These are phyloP conservation scores for Xerophyta viscosa DNA, from an alignment of 106 monocot genomes.

Conservation along the genomic window DNA sequence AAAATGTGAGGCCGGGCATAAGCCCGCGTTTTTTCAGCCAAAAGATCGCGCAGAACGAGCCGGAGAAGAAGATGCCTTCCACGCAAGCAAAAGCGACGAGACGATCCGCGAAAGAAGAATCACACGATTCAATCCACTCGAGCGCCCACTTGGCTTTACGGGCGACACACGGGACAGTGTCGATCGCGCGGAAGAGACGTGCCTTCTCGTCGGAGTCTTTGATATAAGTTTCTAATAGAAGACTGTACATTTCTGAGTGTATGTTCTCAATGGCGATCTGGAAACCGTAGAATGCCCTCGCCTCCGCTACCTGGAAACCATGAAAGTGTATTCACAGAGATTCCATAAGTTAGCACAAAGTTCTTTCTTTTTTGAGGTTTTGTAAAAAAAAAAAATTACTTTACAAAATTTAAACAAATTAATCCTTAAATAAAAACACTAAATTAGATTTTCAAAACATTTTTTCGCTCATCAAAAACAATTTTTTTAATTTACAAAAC, in stretches of 20 bases:
- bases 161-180: constrained; percentile 46
- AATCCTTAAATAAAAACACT: too few species aligned
- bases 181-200: constrained; percentile 53
- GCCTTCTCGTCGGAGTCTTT: constrained; percentile 37
- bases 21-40: constrained; percentile 74
- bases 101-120: constrained; percentile 47
- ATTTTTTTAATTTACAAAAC: too few species aligned
- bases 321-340: too few species aligned
- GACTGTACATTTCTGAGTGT: constrained; percentile 66
- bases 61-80: constrained; percentile 78
- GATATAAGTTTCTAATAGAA: constrained; percentile 61
- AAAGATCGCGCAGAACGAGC: constrained; percentile 64
- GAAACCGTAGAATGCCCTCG: constrained; percentile 67
- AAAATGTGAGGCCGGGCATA: constrained; percentile 63
- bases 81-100: constrained; percentile 60
- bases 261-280: constrained; percentile 83
- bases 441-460: too few species aligned
- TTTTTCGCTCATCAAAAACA: too few species aligned
- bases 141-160: constrained; percentile 66
- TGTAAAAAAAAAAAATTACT: too few species aligned
- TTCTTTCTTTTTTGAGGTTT: too few species aligned
- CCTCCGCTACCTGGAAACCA: constrained; percentile 16
- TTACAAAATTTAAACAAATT: too few species aligned
- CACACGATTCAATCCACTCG: constrained; percentile 36
- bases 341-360: too few species aligned